phyloP scores from a whole-genome alignment of 2,329 filamentous ascomycete species.

The Malbranchea cinnamomea region DNA sequence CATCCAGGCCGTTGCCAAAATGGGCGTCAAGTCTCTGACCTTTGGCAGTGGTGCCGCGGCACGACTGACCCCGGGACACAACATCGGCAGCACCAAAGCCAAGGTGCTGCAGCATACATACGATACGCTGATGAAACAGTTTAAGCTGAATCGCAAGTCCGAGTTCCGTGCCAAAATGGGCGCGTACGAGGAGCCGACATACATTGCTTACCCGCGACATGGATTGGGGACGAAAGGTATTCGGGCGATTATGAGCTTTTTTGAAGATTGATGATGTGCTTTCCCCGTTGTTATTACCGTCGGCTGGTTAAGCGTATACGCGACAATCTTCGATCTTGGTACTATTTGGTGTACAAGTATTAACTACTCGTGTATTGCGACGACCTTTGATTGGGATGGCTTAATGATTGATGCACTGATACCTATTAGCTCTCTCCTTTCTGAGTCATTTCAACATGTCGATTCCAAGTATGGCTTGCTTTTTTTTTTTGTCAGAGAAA shows the following conservation, averaged over 20 bases:
- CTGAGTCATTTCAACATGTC: too few relatives aligned
- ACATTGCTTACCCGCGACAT: slow-evolving; percentile 78
- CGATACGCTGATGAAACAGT: slow-evolving; percentile 62
- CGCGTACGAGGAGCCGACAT: slow-evolving; percentile 67
- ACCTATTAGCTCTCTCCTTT: too few relatives aligned
- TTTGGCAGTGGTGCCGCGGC: slow-evolving; percentile 73
- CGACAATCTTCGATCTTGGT: too few relatives aligned
- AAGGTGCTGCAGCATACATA: slow-evolving; percentile 74
- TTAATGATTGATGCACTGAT: too few relatives aligned
- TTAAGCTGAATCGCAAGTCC: slow-evolving; percentile 68
- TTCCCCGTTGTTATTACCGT: too few relatives aligned
- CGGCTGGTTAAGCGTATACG: too few relatives aligned
- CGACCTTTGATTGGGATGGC: too few relatives aligned
- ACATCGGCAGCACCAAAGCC: slow-evolving; percentile 65
- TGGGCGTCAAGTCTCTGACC: slow-evolving; percentile 54
- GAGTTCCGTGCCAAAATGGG: slow-evolving; percentile 89
- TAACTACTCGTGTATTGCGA: too few relatives aligned
- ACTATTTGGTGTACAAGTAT: too few relatives aligned
- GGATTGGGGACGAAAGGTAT: slow-evolving; percentile 70
- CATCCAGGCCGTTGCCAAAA: slow-evolving; percentile 44
- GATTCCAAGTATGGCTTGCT: too few relatives aligned
- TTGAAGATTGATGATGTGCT: slow-evolving; percentile 45
- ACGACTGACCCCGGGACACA: slow-evolving; percentile 62
- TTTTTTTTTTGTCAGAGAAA: too few relatives aligned
- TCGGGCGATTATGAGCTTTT: slow-evolving; percentile 78